phyloP scores from a whole-genome alignment of 2,329 filamentous ascomycete species.

The Thielaviopsis cerberus region DNA sequence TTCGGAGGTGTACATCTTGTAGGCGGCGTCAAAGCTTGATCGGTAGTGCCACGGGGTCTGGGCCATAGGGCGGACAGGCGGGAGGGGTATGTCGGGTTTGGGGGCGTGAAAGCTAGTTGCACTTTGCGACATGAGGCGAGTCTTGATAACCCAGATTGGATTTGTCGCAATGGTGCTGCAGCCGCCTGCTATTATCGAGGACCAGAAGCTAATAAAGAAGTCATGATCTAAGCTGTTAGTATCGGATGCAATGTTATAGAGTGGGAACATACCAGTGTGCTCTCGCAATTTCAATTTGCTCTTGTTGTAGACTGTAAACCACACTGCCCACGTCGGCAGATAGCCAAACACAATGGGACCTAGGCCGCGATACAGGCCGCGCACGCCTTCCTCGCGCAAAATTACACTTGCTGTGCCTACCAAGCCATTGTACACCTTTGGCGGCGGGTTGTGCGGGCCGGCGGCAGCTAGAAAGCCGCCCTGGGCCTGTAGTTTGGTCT shows the following conservation, averaged over 20 bases:
- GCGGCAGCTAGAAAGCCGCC: conserved; percentile 45
- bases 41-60: conserved; percentile 77
- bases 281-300: conserved; percentile 57
- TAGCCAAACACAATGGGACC: conserved; percentile 92
- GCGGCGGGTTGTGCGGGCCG: conserved; percentile 29
- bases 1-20: conserved; percentile 88
- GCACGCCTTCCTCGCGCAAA: conserved; percentile 70
- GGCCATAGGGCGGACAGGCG: conserved; percentile 34
- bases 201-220: conserved; percentile 58
- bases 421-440: conserved; percentile 63
- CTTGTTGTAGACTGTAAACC: conserved; percentile 89
- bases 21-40: conserved; percentile 75
- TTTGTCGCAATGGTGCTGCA: conserved; percentile 91
- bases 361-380: conserved; percentile 80
- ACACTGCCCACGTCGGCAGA: conserved; percentile 93
- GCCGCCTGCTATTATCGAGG: conserved; percentile 74
- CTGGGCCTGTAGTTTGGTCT: conserved; percentile 93
- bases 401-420: conserved; percentile 73
- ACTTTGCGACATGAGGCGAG: conserved; percentile 89
- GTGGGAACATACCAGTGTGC: conserved; percentile 36
- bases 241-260: background rate
- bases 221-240: conserved; percentile 10
- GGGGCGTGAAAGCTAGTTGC: conserved; percentile 19
- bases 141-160: conserved; percentile 99
- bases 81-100: conserved; percentile 20